phyloP scores from a whole-genome alignment of 2,329 filamentous ascomycete species.

The Pyrenochaeta sp. region DNA sequence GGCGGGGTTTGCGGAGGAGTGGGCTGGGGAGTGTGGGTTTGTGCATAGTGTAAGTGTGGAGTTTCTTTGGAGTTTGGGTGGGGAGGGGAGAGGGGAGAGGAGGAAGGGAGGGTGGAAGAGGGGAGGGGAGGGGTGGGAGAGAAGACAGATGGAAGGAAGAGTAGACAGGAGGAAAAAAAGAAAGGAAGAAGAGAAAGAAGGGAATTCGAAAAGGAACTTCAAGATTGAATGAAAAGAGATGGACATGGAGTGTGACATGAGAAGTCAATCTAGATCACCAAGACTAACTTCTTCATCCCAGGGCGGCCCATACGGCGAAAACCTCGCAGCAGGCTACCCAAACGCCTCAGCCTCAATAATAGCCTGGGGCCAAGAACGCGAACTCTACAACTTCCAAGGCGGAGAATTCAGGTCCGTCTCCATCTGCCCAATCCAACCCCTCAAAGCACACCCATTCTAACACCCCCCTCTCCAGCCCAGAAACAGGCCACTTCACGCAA shows the following conservation, averaged over 20 bases:
- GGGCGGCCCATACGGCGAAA: constrained; percentile 74
- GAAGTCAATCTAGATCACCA: neutral
- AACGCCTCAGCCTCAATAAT: constrained; percentile 67
- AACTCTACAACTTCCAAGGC: constrained; percentile 64
- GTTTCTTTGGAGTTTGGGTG: neutral
- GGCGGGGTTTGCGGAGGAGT: constrained; percentile 62
- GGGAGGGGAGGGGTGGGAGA: too few relatives aligned
- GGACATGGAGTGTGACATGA: too few relatives aligned
- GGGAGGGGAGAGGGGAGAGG: neutral
- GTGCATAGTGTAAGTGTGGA: constrained; percentile 57
- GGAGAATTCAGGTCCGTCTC: constrained; percentile 59
- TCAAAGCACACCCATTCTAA: constrained; percentile 17
- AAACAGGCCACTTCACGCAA: constrained; percentile 39
- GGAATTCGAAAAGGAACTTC: too few relatives aligned
- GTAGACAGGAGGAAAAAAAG: too few relatives aligned
- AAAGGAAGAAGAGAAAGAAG: too few relatives aligned
- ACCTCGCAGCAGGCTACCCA: constrained; percentile 72
- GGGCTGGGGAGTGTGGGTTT: constrained; percentile 58
- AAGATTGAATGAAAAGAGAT: too few relatives aligned
- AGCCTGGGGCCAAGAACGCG: constrained; percentile 70
- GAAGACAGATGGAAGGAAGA: too few relatives aligned
- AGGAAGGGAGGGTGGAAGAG: neutral
- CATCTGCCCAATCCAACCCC: constrained; percentile 53
- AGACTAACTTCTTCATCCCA: too few relatives aligned
- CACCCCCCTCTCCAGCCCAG: constrained; percentile 59